Conservation (phyloP, 2,329 filamentous ascomycete species). For the Ilyonectria robusta region DNA sequence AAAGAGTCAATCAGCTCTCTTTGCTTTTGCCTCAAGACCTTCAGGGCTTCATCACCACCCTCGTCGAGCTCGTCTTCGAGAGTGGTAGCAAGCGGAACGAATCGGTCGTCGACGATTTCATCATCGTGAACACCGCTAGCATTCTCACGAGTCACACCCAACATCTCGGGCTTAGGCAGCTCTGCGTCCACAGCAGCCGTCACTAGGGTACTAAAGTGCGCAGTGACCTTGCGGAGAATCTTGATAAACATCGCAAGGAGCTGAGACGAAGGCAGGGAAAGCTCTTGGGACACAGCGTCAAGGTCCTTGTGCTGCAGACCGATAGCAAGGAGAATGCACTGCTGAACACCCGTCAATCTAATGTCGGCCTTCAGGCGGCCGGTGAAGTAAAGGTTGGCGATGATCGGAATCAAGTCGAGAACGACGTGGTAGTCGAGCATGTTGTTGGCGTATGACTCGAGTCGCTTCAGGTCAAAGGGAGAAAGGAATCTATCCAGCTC, state of each 20-base stretch:
- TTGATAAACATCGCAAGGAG: conserved; percentile 98
- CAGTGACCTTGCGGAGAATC: conserved; percentile 88
- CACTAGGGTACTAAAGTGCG: conserved; percentile 82
- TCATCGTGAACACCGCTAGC: conserved; percentile 78
- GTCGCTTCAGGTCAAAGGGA: conserved; percentile 93
- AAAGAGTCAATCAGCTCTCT: conserved; percentile 91
- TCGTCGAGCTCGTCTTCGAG: conserved; percentile 89
- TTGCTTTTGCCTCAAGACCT: conserved; percentile 82
- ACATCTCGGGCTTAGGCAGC: conserved; percentile 70
- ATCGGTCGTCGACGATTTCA: conserved; percentile 75
- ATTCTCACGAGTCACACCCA: conserved; percentile 72
- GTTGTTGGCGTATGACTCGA: conserved; percentile 96
- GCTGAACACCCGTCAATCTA: conserved; percentile 85
- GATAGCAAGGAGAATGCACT: conserved; percentile 88
- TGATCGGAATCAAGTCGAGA: conserved; percentile 87
- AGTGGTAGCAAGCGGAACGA: conserved; percentile 77
- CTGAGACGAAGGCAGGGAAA: conserved; percentile 81
- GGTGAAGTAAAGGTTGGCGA: conserved; percentile 88
- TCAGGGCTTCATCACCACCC: conserved; percentile 82
- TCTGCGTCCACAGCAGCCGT: conserved; percentile 79
- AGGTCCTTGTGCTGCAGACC: conserved; percentile 93
- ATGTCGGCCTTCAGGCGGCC: conserved; percentile 78
- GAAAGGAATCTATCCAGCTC: conserved; percentile 85
- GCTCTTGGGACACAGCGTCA: conserved; percentile 83
- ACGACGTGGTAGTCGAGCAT: conserved; percentile 99